Conservation (phyloP, 2,329 filamentous ascomycete species). For the Herpotrichia juniperi region DNA sequence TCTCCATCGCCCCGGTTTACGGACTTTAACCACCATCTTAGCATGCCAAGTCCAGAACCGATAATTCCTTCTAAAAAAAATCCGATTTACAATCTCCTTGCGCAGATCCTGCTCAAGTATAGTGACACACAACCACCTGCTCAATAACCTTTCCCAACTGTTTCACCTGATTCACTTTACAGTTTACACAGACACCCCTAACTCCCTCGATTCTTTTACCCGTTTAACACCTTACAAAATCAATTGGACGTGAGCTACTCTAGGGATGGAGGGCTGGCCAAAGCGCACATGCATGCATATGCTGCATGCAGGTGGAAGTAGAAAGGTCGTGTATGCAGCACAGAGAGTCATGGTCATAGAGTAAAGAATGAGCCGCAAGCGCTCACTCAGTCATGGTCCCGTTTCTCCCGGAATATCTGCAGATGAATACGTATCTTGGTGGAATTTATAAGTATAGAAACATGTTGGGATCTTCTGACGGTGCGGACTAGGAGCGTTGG, state of each 20-base stretch:
- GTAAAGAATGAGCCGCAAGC: conserved; percentile 17
- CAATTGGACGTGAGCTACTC: conserved; percentile 24
- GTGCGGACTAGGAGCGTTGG: neutral
- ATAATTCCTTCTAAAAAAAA: no score
- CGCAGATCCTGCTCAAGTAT: no score
- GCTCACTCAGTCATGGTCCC: conserved; percentile 8
- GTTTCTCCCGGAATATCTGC: neutral
- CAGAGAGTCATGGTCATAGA: conserved; percentile 9
- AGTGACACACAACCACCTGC: no score
- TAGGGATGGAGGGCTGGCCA: conserved; percentile 28
- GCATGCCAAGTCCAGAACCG: no score
- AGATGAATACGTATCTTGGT: neutral
- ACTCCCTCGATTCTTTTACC: no score
- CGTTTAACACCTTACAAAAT: conserved; percentile 13
- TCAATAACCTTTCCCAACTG: no score
- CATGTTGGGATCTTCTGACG: neutral
- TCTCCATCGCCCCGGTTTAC: neutral
- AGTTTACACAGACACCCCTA: neutral
- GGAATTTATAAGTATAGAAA: neutral
- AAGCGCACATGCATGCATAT: conserved; percentile 34
- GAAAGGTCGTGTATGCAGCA: conserved; percentile 4
- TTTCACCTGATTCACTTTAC: no score
- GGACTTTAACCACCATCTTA: no score
- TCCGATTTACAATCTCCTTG: no score
- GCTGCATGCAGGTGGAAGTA: neutral